Evolutionary conservation across 495 filamentous ascomycete genomes (phyloP), one percentile per base, ranked within the genome.

Genomic region (Podospora tetraspora): DNA sequence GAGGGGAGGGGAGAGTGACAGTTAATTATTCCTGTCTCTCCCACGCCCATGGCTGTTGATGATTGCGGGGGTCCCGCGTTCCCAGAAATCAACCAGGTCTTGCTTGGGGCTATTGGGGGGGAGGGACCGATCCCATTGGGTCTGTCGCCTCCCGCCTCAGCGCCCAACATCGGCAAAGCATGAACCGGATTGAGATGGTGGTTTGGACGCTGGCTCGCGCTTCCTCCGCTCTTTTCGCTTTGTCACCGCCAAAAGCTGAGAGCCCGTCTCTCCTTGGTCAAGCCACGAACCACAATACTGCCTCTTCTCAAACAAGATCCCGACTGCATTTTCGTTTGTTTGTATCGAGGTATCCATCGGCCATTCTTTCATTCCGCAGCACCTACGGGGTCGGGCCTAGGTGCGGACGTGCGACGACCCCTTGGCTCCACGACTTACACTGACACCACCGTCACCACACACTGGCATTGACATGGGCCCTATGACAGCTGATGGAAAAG

Each of bases 31-130:
- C 30, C 19, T 34, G 43, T 43, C 30, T 64, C 32, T 19, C 62
- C n/a, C 34, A n/a, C 43, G 43, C 43, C 43, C 43, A 52, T n/a
- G 43, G n/a, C 43, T 56, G n/a, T 21, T 56, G 29, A 22, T 62
- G 61, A 32, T 34, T 37, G 61, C 61, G 32, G 62, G 62, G 32
- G 62, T 43, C 62, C 62, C 62, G 62, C 37, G 30, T 64, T 57
- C 62, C 62, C 62, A 64, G 34, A 8, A 52, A 52, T 52, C 43
- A 52, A 52, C 43, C 43, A 52, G 43, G 43, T 52, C 43, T 52
- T 52, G 43, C 13, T 19, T 19, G 13, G 13, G 32, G 11, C 0
- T 3, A 43, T 5, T 43, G 13, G 37, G 13, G 19, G 16, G 43
- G 37, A 5, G 16, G 19, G 43, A 34, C 32, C 43, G 43, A 52